Evolutionary conservation across 768 basidiomycete genomes (phyloP).

Genomic region (Psilocybe cyanescens): DNA sequence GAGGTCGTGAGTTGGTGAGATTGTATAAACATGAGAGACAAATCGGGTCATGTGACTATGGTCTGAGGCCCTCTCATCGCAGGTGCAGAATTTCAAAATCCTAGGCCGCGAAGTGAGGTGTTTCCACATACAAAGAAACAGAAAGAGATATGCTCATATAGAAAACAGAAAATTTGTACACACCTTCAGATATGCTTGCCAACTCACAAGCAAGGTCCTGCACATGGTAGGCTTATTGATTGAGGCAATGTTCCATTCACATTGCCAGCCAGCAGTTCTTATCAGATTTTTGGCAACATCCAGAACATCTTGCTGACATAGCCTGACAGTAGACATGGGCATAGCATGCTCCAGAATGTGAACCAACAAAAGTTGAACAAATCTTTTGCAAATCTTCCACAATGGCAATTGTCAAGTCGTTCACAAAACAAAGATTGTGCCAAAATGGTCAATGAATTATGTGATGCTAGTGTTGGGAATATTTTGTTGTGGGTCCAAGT

Average conservation of each 20-base stretch:
- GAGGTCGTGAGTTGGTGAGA: background rate
- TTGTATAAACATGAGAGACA: background rate
- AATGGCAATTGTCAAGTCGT: too few relatives aligned
- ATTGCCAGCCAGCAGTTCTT: constrained; percentile 22
- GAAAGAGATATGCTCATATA: background rate
- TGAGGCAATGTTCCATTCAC: constrained; percentile 29
- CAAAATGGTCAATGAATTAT: background rate
- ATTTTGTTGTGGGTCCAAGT: background rate
- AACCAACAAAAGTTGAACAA: constrained; percentile 4
- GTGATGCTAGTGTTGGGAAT: background rate
- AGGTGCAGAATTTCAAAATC: background rate
- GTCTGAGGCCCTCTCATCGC: background rate
- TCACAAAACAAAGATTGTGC: constrained; percentile 9
- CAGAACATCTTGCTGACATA: constrained; percentile 23
- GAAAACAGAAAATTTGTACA: constrained; percentile 9
- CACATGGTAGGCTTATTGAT: constrained; percentile 22
- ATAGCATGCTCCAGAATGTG: constrained; percentile 21
- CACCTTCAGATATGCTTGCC: constrained; percentile 33
- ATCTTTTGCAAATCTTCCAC: background rate
- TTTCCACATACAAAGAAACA: background rate
- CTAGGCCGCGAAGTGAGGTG: background rate
- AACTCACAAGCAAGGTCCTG: constrained; percentile 25
- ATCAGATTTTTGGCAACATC: constrained; percentile 30
- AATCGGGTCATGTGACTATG: background rate
- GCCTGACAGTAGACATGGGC: constrained; percentile 17